Base-by-base conservation (phyloP, 805 yeast genomes). In the Kazachstania kunashirensis region DNA sequence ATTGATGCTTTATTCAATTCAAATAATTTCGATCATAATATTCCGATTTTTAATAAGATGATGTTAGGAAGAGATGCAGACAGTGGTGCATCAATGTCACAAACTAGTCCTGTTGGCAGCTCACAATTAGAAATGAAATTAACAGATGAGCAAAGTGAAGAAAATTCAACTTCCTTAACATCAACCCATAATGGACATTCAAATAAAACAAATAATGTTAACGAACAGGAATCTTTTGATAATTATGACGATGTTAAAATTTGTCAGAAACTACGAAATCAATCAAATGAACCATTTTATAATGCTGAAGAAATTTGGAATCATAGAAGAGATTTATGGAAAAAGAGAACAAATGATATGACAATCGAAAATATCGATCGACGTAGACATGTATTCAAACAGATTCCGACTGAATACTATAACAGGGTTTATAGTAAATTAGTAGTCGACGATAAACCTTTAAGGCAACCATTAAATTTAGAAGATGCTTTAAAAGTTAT, bases 381-480 rank as follows among this genome's bases (percentile, higher is more conserved):
- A 33, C 30, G 39, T 34, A 38, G 64, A 44, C 39, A 48, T 14
- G 36, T 46, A 19, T 45, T 55, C 43, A 24, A 43, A 3, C 46
- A 61, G 40, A 57, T 71, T 31, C 66, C 74, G 14, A 58, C 65
- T 32, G 74, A 71, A 33, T 68, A 71, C 38, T 78, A 77, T 47
- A 62, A 72, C 3, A 68, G 73, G 15, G 70, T 89, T 8, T 89
- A 85, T 57, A 70, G 70, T 38, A 71, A 71, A 44, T 63, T 89
- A 48, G 80, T 88, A 19, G 73, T 79, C 30, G 79, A 80, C 50
- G 78, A 79, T 25, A 76, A 77, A 47, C 68, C 73, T 6, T 67
- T 89, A 49, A 78, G 75, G 49, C 66, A 66, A 38, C 83, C 86
- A 12, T 65, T 89, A 60, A 84, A 83, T 56, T 68, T 89, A 48